Evolutionary conservation across 2,329 filamentous ascomycete species (phyloP), one percentile per base, ranked within the genome.

Genomic region (Biscogniauxia sp.): DNA sequence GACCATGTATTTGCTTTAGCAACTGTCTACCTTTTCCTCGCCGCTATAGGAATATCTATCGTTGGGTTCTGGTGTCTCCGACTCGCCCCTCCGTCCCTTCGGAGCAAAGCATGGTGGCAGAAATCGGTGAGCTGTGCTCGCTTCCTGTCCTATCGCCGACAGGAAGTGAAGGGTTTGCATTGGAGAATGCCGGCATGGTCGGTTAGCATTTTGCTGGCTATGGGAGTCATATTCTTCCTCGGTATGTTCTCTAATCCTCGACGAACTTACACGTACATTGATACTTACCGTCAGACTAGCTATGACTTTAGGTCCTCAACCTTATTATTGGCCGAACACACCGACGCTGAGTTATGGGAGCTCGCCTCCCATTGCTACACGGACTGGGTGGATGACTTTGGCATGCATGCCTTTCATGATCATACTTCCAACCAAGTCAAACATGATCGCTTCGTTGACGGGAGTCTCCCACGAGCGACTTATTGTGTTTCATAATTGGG

Each of bases 381-480:
- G 83, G 20, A 67, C 81, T 0, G 83, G 83, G 2, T 84, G 79
- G 76, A 78, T 85, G 76, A 76, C 81, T 1, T 68, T 85, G 20
- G 82, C 72, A 0, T 78, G 81, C 55, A 60, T 84, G 62, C 82
- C 82, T 1, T 84, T 85, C 64, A 71, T 84, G 45, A 71, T 84
- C 73, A 76, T 78, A 2, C 74, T 83, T 3, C 76, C 80, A 6
- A 75, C 77, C n/a, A 87, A 87, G 69, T 79, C 82, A 1, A 87
- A 86, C 63, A 75, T 81, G 64, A 80, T 87, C 56, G 81, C 84
- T 0, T 72, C 75, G 0, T 57, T 85, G 8, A 86, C 84, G 0
- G 84, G 84, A 0, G 75, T 86, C 11, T 79, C 82, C 0, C 83
- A 86, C 60, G 85, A 87, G 66, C 82, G 80, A 58, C 76, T 87